Base-by-base conservation (phyloP, 2,329 filamentous ascomycete genomes). In the Trichoderma atrobrunneum region DNA sequence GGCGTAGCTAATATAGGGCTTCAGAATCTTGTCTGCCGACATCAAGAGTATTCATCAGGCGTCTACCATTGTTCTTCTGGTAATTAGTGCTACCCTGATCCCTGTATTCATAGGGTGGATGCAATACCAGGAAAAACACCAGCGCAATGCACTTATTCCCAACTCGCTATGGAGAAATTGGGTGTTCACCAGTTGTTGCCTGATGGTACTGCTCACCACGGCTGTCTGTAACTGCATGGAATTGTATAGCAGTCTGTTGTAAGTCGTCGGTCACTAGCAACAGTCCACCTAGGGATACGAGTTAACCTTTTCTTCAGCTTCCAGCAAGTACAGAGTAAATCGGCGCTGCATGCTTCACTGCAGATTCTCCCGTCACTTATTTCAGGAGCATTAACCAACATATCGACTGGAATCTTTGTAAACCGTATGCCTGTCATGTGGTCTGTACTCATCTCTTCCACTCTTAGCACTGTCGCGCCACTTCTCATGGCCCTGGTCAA, bases 81-180 rank as follows among this genome's bases (percentile, higher is more conserved):
- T 80, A 2, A 68, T 87, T 3, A 82, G 84, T 5, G 73, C 84
- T 2, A 74, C 81, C 3, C 74, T 84, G 2, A 77, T 89, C 3
- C 84, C 85, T 0, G 75, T 79, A 0, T 91, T 91, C 76, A 79
- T 86, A 57, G 76, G 80, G 11, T 91, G 89, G 89, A 84, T 89
- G 62, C 81, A 83, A 12, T 80, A 81, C 4, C 87, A 86, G 63
- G 85, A 86, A 62, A 80, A 79, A 12, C 76, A 78, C 0, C 81
- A 82, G 11, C 81, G 81, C 3, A 85, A 88, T 14, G 88, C 88
- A 0, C 77, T 91, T 8, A 90, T 91, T 26, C 89, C 89, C 0
- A 91, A 91, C 76, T 85, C 84, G 0, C 79, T 91, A 0, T 91
- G 89, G 89, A 83, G 80, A n/a, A 90, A 88, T 59, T 77, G 79